Percentiles rank a stretch among this genome's conserved stretches.
phyloP scores from a whole-genome alignment of 768 basidiomycete genomes.

The Nevesoporus exiguus region DNA sequence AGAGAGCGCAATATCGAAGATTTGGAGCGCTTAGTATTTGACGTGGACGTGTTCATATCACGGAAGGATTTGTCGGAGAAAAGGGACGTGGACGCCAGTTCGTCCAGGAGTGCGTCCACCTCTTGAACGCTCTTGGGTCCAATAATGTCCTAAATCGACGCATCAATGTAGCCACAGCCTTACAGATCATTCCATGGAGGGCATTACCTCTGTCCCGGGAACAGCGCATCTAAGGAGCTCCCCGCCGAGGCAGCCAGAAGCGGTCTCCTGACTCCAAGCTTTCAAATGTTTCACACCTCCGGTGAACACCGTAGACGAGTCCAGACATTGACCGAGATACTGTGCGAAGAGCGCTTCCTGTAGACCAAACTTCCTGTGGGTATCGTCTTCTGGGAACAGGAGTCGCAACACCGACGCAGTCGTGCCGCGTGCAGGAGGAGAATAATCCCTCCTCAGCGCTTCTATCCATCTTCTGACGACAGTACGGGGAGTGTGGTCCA shows the following conservation, averaged over 20 bases:
- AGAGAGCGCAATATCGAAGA: conserved; percentile 48
- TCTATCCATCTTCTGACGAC: conserved; percentile 45
- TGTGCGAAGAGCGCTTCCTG: conserved; percentile 60
- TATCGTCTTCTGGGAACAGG: conserved; percentile 84
- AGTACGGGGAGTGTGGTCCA: conserved; percentile 35
- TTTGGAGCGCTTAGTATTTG: conserved; percentile 32
- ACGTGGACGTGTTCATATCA: conserved; percentile 23
- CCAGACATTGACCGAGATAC: conserved; percentile 48
- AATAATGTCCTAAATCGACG: conserved; percentile 11
- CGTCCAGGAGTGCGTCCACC: conserved; percentile 66
- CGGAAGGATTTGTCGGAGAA: conserved; percentile 56
- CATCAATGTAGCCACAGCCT: conserved; percentile 4
- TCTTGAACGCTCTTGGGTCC: conserved; percentile 40
- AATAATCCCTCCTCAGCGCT: conserved; percentile 39
- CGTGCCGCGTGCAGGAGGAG: conserved; percentile 50
- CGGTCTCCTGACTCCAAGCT: conserved; percentile 40
- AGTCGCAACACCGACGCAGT: conserved; percentile 64
- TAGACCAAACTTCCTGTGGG: conserved; percentile 64
- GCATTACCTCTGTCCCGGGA: conserved; percentile 38
- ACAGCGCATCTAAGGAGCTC: conserved; percentile 48
- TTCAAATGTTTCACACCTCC: conserved; percentile 27
- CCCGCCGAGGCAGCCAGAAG: conserved; percentile 66
- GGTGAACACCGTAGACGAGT: conserved; percentile 33
- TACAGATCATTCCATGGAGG: not conserved
- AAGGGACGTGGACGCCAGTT: conserved; percentile 64